Base-by-base conservation (phyloP, 139 green algal species). In the Micromonas commoda region DNA sequence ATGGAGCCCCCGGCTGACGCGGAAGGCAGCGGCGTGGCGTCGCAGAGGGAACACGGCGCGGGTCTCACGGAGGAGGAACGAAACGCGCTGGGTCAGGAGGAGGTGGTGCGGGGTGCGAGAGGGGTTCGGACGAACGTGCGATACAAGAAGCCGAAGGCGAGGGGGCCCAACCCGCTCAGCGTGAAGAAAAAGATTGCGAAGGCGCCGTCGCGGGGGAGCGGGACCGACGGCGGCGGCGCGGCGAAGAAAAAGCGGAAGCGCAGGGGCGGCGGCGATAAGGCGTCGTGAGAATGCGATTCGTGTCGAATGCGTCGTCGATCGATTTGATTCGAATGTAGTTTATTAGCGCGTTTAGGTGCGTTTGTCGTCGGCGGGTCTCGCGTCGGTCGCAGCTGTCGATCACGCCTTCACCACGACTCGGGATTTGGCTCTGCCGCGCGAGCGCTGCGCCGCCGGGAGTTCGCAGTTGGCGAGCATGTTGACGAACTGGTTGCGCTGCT, bases 1-100 rank as follows among this genome's bases (percentile, higher is more conserved):
- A 75, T 75, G 68, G 68, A 75, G 38, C 68, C 68, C 1, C 68
- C 68, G 37, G 3, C 24, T 5, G 68, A 75, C 37, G 68, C 68
- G 37, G 61, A 20, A 24, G 35, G 23, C 34, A 26, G 21, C 19
- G 68, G 68, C 21, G 52, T 75, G 20, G 37, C 68, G 35, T 60
- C 37, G 26, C 68, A 75, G 37, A 63, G 13, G 34, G 68, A 75
- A 33, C 2, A 34, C 26, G 38, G 24, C 4, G 37, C 35, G 6
- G 68, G 68, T 4, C n/a, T 75, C 23, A 63, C 21, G 21, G 68
- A 61, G 37, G 53, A 34, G 20, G 68, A 75, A 37, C 31, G 52
- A 0, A 0, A 3, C 26, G 37, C 37, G 68, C 38, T 75, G 16
- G 68, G 68, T 16, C 1, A 31, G 1, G 68, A 64, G 24, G 68